phyloP scores from a whole-genome alignment of 306 rosid genomes.

The Dryas octopetala region DNA sequence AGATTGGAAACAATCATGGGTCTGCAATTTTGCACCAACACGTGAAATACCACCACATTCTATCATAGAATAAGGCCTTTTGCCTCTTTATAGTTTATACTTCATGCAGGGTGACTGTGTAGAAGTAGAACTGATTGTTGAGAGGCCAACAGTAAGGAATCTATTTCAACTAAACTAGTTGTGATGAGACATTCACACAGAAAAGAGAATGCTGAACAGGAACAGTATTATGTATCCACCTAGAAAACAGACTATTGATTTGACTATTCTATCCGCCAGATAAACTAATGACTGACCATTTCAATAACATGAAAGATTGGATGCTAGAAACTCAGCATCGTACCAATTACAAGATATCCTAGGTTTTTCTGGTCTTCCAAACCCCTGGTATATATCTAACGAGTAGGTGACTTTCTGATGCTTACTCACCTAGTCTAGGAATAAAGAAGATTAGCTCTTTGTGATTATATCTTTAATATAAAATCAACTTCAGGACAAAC shows the following conservation, averaged over 20 bases:
- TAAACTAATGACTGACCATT: not conserved
- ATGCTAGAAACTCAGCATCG: not conserved
- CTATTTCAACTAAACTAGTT: no score
- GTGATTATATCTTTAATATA: not conserved
- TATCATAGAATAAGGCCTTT: not conserved
- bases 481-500: conserved; percentile 16
- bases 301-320: not conserved
- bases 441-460: not conserved
- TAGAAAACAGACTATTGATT: no score
- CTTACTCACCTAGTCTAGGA: not conserved
- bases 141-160: no score
- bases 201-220: no score
- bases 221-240: no score
- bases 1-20: not conserved
- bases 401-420: not conserved
- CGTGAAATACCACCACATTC: not conserved
- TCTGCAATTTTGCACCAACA: no score
- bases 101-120: not conserved
- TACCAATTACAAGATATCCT: not conserved
- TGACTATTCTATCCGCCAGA: not conserved
- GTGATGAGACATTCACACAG: no score
- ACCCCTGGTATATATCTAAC: not conserved
- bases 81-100: no score
- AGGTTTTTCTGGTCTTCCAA: not conserved
- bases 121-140: not conserved